phyloP scores from a whole-genome alignment of 805 yeast species.

The Komagataella phaffii region DNA sequence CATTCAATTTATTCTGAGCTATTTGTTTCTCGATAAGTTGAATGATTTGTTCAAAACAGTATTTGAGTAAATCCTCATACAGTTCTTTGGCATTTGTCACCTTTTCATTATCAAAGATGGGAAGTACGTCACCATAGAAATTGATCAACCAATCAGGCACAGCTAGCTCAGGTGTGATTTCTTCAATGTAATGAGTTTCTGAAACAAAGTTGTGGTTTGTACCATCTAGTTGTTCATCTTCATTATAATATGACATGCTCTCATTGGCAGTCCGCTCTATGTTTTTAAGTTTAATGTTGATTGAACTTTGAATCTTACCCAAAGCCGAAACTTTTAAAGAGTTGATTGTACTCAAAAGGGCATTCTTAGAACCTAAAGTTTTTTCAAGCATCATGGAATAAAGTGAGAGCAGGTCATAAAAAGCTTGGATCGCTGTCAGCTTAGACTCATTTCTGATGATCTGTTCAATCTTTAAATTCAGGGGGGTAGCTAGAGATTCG shows the following conservation, averaged over 20 bases:
- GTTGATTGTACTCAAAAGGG: background rate
- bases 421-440: slow-evolving; percentile 38
- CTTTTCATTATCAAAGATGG: slow-evolving; percentile 33
- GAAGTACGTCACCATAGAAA: slow-evolving; percentile 47
- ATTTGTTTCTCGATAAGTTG: slow-evolving; percentile 23
- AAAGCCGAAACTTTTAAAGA: background rate
- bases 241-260: background rate
- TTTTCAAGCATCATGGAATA: slow-evolving; percentile 59
- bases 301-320: background rate
- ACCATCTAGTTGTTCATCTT: background rate
- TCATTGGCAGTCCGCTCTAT: background rate
- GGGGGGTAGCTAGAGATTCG: slow-evolving; percentile 41
- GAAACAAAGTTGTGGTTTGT: background rate
- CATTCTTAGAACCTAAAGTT: slow-evolving; percentile 10
- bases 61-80: slow-evolving; percentile 21
- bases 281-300: background rate
- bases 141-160: slow-evolving; percentile 78
- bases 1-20: slow-evolving; percentile 14
- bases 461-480: slow-evolving; percentile 54
- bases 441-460: slow-evolving; percentile 52
- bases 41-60: slow-evolving; percentile 34
- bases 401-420: slow-evolving; percentile 50
- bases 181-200: slow-evolving; percentile 14
- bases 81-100: slow-evolving; percentile 21
- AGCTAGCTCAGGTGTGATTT: slow-evolving; percentile 39